Conservation (phyloP, 257 asterid genomes). For the Capsicum rhomboideum region DNA sequence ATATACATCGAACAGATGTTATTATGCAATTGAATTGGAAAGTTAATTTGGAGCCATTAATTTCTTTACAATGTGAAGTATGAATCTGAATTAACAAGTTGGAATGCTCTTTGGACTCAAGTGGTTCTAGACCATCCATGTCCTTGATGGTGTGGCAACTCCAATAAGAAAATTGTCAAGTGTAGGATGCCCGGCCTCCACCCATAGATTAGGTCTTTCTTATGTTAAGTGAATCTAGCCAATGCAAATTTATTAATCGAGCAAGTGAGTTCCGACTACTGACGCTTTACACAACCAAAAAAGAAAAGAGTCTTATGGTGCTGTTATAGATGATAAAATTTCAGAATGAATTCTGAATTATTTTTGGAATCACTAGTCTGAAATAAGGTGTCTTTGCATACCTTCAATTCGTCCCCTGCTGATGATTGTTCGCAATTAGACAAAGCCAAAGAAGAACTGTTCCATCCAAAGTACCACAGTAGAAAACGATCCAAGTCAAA, state of each 20-base stretch:
- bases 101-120: background rate
- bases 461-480: background rate
- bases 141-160: background rate
- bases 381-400: no score
- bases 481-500: background rate
- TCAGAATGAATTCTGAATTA: background rate
- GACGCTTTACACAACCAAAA: background rate
- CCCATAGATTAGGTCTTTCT: background rate
- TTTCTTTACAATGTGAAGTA: no score
- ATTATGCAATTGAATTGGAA: background rate
- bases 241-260: background rate
- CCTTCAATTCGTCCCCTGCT: no score
- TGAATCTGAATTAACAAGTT: background rate
- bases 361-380: background rate
- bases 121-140: background rate
- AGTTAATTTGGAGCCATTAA: background rate
- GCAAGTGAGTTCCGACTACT: background rate
- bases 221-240: background rate
- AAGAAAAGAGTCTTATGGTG: background rate
- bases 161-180: background rate
- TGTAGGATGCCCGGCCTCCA: background rate
- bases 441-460: background rate
- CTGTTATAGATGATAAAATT: background rate
- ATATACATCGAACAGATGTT: background rate
- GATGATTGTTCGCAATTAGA: background rate